Conservation (phyloP, 495 filamentous ascomycete genomes). For the Penicillium arizonense region DNA sequence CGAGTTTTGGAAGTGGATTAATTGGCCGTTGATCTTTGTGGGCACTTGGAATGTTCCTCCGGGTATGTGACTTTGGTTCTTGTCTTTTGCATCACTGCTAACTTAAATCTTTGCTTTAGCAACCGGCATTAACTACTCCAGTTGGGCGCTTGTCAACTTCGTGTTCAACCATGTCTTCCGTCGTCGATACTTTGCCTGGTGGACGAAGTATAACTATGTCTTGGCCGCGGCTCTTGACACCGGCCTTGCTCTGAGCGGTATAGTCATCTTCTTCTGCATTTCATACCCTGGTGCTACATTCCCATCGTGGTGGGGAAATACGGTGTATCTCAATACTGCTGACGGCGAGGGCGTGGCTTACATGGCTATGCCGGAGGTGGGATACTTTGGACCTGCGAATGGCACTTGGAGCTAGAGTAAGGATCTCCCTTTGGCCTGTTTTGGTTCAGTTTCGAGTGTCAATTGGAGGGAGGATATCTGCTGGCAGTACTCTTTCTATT, state of each 20-base stretch:
- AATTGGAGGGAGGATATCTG: too few species aligned
- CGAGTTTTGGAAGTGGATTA: conserved; percentile 37
- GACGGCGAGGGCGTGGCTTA: conserved; percentile 43
- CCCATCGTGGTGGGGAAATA: conserved; percentile 41
- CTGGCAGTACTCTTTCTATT: too few species aligned
- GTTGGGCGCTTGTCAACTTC: conserved; percentile 47
- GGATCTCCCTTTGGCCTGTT: too few species aligned
- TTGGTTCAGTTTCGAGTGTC: not conserved
- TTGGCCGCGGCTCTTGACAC: conserved; percentile 33
- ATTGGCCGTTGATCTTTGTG: conserved; percentile 47
- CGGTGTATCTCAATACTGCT: conserved; percentile 45
- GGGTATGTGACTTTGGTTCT: conserved; percentile 13
- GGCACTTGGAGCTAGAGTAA: conserved; percentile 33
- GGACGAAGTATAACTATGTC: conserved; percentile 36
- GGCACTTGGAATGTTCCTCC: conserved; percentile 43
- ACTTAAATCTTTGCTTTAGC: conserved; percentile 17
- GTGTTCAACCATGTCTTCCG: conserved; percentile 44
- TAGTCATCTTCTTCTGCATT: conserved; percentile 35
- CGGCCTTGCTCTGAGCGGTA: conserved; percentile 31
- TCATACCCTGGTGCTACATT: conserved; percentile 36
- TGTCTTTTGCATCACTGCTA: not conserved
- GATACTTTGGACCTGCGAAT: conserved; percentile 45
- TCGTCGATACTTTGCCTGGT: conserved; percentile 40
- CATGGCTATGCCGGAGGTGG: conserved; percentile 38
- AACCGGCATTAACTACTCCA: conserved; percentile 50